A percentile compares a stretch with the other conserved stretches of the same genome.
phyloP scores from a whole-genome alignment of 1,284 basidiomycete species.

The Prillingera fragicola region DNA sequence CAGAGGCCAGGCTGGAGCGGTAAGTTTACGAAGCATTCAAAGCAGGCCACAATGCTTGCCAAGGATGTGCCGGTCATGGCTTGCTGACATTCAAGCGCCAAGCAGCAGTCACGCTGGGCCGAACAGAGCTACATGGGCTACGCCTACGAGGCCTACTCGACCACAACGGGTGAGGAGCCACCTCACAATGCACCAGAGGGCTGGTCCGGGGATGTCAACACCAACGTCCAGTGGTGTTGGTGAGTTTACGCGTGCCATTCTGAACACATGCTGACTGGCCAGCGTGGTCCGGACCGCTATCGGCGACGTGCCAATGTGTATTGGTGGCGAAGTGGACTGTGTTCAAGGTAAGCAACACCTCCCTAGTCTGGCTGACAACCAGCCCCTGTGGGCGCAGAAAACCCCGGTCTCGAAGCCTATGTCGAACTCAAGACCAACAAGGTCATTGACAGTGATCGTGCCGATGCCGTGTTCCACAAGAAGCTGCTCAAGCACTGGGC shows the following conservation, averaged over 20 bases:
- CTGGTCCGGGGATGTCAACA: conserved; percentile 85
- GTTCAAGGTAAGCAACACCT: conserved; percentile 59
- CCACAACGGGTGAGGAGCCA: conserved; percentile 13
- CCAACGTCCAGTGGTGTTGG: conserved; percentile 87
- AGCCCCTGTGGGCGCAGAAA: conserved; percentile 21
- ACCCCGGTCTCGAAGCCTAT: conserved; percentile 50
- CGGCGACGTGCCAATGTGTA: conserved; percentile 68
- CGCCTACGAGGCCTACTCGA: conserved; percentile 44
- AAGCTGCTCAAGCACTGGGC: conserved; percentile 94
- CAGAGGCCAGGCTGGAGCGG: conserved; percentile 26
- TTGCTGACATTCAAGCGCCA: conserved; percentile 3
- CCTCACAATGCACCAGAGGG: conserved; percentile 51
- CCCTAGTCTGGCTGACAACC: conserved; percentile 2
- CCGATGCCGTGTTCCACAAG: conserved; percentile 77
- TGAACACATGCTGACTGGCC: background rate
- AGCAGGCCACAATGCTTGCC: too few relatives aligned
- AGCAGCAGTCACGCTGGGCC: conserved; percentile 30
- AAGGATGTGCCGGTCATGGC: background rate
- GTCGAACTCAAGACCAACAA: conserved; percentile 93
- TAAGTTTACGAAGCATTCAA: too few relatives aligned
- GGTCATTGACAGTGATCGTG: conserved; percentile 62
- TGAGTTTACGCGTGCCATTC: conserved; percentile 14
- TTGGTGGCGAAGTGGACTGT: conserved; percentile 95
- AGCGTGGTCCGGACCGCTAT: conserved; percentile 83
- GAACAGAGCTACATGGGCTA: conserved; percentile 45